Base-by-base conservation (phyloP, 306 rosid species). In the Hippophae rhamnoides region DNA sequence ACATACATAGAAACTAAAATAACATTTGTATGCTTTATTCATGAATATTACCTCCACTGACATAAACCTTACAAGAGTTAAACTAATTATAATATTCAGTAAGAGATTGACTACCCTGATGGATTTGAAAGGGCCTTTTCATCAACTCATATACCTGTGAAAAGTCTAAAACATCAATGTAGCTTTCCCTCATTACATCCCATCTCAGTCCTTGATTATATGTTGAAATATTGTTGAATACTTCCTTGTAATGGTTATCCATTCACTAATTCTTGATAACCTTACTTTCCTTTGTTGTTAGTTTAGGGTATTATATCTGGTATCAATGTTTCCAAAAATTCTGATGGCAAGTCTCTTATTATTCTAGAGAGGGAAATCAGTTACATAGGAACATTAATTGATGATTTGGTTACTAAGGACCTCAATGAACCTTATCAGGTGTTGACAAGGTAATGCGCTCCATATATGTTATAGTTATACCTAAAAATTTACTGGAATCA, bases 301-400 rank as follows among this genome's bases (percentile, higher is more conserved):
- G 41, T 53, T 13, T 49, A 90, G 98, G 98, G 98, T 67, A 90
- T 90, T 64, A 7, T 90, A 57, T 85, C 96, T 67, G 98, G 98
- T 56, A 76, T 90, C 73, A 90, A 90, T 75, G 96, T 87, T 62
- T 96, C 96, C 25, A 87, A 92, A 73, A 83, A 83, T 66, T 82
- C 96, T 46, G 92, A 90, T 61, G 76, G 86, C 47, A 87, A 90
- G 72, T 69, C 95, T 52, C 84, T 87, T 41, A 73, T 90, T 69
- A 81, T 90, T 76, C 95, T 90, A 40, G 98, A 90, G 84, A 85
- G 98, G 72, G 98, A 90, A 74, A 87, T 89, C 80, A 85, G 98
- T 69, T 90, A 81, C 63, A 71, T 83, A 26, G 95, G 96, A 66
- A 90, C 98, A 62, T 72, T 90, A 68, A 83, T 90, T 52, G 98